These are phyloP conservation scores for Umbelopsis sp. DNA, from an alignment of 192 early-diverging fungal species.

Conservation along the genomic window DNA sequence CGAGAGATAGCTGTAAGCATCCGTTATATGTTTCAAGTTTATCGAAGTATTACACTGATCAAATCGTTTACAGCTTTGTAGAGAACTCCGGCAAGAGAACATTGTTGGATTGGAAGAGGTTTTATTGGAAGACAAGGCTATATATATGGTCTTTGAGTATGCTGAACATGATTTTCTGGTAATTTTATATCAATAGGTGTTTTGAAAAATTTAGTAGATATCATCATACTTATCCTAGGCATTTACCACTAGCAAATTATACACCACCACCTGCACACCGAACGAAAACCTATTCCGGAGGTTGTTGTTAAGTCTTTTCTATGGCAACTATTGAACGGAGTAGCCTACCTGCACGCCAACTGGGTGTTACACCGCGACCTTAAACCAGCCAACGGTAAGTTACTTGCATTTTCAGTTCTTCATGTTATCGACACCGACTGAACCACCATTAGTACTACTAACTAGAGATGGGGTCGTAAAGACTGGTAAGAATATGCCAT, in stretches of 20 bases:
- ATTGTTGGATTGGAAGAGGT: slow-evolving; percentile 88
- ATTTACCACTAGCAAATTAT: slow-evolving; percentile 74
- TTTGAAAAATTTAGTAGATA: too few relatives aligned
- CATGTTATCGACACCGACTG: neutral
- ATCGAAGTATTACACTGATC: neutral
- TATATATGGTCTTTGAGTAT: slow-evolving; percentile 97
- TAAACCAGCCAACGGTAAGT: slow-evolving; percentile 83
- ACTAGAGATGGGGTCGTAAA: slow-evolving; percentile 90
- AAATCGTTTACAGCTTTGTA: slow-evolving; percentile 64
- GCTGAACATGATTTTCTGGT: slow-evolving; percentile 92
- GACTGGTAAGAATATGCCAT: slow-evolving; percentile 51
- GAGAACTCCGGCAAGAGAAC: slow-evolving; percentile 90
- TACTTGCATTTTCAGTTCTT: neutral
- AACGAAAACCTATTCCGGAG: slow-evolving; percentile 81
- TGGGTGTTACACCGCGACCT: slow-evolving; percentile 88
- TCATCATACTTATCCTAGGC: too few relatives aligned
- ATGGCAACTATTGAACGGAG: slow-evolving; percentile 88
- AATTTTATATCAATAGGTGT: slow-evolving; percentile 15
- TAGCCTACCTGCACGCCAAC: slow-evolving; percentile 85
- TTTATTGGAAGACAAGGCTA: slow-evolving; percentile 87
- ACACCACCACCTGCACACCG: slow-evolving; percentile 80
- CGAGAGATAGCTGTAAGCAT: slow-evolving; percentile 81
- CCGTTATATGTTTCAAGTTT: neutral
- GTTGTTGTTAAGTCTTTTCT: slow-evolving; percentile 85
- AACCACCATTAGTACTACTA: slow-evolving; percentile 62